These are phyloP conservation scores for Aspergillus fijiensis DNA, from an alignment of 2,329 filamentous ascomycete genomes.

Conservation along the genomic window DNA sequence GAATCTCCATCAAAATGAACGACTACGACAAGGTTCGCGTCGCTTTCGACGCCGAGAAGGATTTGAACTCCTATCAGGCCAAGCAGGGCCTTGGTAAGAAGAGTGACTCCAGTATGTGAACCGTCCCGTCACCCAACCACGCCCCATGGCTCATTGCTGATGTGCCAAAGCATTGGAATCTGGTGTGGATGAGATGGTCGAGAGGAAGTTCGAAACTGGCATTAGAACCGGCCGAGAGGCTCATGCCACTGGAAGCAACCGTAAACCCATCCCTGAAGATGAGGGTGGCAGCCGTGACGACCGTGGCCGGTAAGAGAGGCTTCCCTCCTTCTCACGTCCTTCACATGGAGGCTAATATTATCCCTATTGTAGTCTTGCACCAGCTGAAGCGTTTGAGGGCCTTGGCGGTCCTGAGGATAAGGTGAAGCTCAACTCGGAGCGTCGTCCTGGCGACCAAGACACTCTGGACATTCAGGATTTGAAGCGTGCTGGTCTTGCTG, in stretches of 20 bases:
- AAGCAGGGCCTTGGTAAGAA: slow-evolving; percentile 41
- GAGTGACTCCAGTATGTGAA: slow-evolving; percentile 41
- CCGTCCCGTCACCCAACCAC: not conserved
- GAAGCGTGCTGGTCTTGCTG: slow-evolving; percentile 23
- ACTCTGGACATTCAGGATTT: slow-evolving; percentile 25
- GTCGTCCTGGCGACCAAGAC: slow-evolving; percentile 31
- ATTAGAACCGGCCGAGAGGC: slow-evolving; percentile 41
- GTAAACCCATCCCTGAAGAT: slow-evolving; percentile 41
- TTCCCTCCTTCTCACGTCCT: not conserved
- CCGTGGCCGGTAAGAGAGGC: slow-evolving; percentile 33
- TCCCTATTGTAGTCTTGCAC: slow-evolving; percentile 28
- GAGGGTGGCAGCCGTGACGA: slow-evolving; percentile 43
- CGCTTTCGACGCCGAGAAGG: slow-evolving; percentile 38
- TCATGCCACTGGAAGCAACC: slow-evolving; percentile 37
- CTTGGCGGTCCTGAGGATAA: slow-evolving; percentile 39
- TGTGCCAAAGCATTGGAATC: slow-evolving; percentile 37
- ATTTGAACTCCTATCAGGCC: slow-evolving; percentile 42
- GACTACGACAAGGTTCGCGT: slow-evolving; percentile 26
- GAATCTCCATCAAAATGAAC: slow-evolving; percentile 19
- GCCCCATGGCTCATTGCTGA: not conserved
- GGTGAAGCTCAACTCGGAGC: slow-evolving; percentile 26
- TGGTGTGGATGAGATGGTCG: slow-evolving; percentile 41
- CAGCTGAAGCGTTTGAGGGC: slow-evolving; percentile 39
- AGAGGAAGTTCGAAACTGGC: slow-evolving; percentile 37
- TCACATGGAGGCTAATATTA: slow-evolving; percentile 5